These are phyloP conservation scores for Tuctoria greenei DNA, from an alignment of 176 grass and related monocot genomes.

Conservation along the genomic window DNA sequence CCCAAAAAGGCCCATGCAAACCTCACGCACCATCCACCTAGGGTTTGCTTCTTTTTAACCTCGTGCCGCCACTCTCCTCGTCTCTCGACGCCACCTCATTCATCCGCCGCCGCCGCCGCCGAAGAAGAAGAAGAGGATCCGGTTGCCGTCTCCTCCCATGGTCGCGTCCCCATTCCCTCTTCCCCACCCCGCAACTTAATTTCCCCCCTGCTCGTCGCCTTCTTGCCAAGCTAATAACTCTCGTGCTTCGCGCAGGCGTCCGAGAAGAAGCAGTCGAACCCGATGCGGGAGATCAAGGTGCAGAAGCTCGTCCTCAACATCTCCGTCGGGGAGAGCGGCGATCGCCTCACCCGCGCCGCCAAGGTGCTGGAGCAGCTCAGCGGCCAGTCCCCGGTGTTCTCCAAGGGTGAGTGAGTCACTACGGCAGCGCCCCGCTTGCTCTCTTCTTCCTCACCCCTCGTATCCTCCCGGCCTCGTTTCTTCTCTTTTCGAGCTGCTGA, in stretches of 20 bases:
- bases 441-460: neutral
- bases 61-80: conserved; percentile 20
- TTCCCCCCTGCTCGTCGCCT: neutral
- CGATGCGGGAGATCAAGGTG: conserved; percentile 59
- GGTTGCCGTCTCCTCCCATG: conserved; percentile 29
- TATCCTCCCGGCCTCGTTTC: neutral
- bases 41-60: conserved; percentile 31
- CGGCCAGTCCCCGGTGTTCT: conserved; percentile 41
- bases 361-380: conserved; percentile 43
- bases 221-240: conserved; percentile 4
- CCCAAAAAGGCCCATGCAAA: neutral
- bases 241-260: neutral
- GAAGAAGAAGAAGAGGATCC: neutral
- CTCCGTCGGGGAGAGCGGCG: conserved; percentile 56
- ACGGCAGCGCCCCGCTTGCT: no score
- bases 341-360: conserved; percentile 43
- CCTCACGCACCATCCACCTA: neutral
- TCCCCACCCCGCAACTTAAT: no score
- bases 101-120: neutral
- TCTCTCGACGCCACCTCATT: neutral
- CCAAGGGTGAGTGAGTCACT: conserved; percentile 15
- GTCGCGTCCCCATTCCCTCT: neutral
- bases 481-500: neutral
- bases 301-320: conserved; percentile 12
- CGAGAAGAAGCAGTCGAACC: conserved; percentile 48